Evolutionary conservation across 495 filamentous ascomycete genomes (phyloP), one percentile per base, ranked within the genome.

Genomic region (Geoglossum glabrum): DNA sequence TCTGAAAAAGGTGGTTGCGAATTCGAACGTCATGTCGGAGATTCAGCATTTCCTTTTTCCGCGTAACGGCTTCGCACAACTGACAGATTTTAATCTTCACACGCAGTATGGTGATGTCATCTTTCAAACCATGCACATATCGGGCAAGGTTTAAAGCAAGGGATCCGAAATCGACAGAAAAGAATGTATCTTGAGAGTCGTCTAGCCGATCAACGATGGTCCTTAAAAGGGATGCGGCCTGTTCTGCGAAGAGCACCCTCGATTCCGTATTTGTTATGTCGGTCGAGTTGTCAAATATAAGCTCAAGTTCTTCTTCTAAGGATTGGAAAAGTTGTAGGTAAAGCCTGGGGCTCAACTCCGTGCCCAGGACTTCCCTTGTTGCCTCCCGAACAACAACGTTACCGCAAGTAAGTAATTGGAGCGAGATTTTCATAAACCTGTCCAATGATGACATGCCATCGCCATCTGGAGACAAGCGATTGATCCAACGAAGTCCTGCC

Each of bases 1-100:
- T 78, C 61, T 81, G 78, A 19, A 83, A 67, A 15, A 83, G 64
- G 60, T 82, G 79, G 58, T 83, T 83, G 34, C 80, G 70, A 55
- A 80, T 80, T 26, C 79, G 73, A 46, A 83, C 76, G 61, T 82
- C 80, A 52, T 83, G 80, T 38, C 80, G 71, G 28, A 83, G 71
- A 57, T 82, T 83, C 31, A 83, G 68, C 34, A 81, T 74, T 61
- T 83, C 79, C 59, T 82, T 83, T 61, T 81, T 78, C 67, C 73
- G 76, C 19, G 77, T 79, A 34, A 83, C 76, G 6, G 76, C 73
- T 58, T 82, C 80, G 60, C 76, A 80, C 23, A 83, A 64, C 57
- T 82, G 78, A 63, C 80, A 83, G 54, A 82, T 74, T 63, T 79
- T 80, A 60, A 82, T 82, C 63, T 82, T 82, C 30, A 82, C 78